These are phyloP conservation scores for Solanum pinnatisectum DNA, from an alignment of 257 asterid genomes.

Conservation along the genomic window DNA sequence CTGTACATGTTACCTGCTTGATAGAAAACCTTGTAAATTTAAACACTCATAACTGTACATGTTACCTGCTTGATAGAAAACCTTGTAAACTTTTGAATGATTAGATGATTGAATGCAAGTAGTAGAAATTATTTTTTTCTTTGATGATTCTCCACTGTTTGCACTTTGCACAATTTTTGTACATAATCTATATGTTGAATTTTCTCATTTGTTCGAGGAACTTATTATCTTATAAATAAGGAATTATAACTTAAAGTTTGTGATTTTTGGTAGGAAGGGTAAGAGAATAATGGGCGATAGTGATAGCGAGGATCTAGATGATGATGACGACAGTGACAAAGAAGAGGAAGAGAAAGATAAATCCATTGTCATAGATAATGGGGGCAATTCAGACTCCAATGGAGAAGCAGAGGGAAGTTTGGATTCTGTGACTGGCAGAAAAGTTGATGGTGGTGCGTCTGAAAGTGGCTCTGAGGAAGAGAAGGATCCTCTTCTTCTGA, in stretches of 20 bases:
- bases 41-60: background rate
- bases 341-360: constrained; percentile 44
- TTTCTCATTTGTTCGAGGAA: background rate
- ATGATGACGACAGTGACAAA: constrained; percentile 28
- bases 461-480: constrained; percentile 54
- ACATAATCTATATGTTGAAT: background rate
- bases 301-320: constrained; percentile 55
- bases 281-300: constrained; percentile 58
- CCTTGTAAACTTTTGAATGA: background rate
- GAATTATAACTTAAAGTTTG: background rate
- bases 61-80: background rate
- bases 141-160: background rate
- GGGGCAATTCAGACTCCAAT: constrained; percentile 47
- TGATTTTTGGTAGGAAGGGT: constrained; percentile 49
- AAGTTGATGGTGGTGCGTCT: constrained; percentile 27
- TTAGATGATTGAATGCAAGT: background rate
- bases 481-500: constrained; percentile 16
- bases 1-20: background rate
- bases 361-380: constrained; percentile 48
- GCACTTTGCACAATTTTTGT: background rate
- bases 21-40: background rate
- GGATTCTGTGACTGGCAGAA: constrained; percentile 34
- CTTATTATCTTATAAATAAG: background rate
- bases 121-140: background rate
- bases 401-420: constrained; percentile 48